Percentiles rank a stretch among this genome's conserved stretches.
phyloP scores from a whole-genome alignment of 768 basidiomycete species.

The Lentinula raphanica region DNA sequence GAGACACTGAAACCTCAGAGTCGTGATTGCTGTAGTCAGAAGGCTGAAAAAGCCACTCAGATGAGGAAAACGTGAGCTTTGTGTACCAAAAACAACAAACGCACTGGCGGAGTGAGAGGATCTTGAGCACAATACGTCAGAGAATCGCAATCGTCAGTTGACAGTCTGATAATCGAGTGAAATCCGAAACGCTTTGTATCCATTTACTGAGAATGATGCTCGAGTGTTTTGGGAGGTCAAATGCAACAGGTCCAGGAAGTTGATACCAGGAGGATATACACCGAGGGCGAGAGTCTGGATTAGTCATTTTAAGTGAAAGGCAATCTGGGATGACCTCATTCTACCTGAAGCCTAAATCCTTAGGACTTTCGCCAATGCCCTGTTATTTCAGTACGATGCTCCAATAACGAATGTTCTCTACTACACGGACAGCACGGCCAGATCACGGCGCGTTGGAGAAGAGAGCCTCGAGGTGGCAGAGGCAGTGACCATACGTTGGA shows the following conservation, averaged over 20 bases:
- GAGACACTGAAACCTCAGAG: conserved; percentile 64
- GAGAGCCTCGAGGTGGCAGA: neutral
- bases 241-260: no score
- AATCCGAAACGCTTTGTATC: neutral
- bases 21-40: neutral
- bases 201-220: neutral
- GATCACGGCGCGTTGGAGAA: neutral
- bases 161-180: no score
- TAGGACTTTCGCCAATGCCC: neutral
- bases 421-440: no score
- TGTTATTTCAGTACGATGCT: neutral
- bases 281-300: no score
- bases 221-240: no score
- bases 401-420: neutral
- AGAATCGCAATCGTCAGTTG: no score
- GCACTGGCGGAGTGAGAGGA: neutral
- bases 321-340: no score
- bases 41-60: neutral
- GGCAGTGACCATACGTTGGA: neutral
- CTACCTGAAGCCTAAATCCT: no score
- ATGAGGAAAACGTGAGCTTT: no score
- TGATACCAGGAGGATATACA: no score
- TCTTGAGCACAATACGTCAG: neutral
- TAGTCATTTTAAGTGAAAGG: no score
- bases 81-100: neutral